A percentile compares a stretch with the other conserved stretches of the same genome.
Conservation (phyloP, 495 filamentous ascomycete genomes). For the Hypoxylon intermedium region DNA sequence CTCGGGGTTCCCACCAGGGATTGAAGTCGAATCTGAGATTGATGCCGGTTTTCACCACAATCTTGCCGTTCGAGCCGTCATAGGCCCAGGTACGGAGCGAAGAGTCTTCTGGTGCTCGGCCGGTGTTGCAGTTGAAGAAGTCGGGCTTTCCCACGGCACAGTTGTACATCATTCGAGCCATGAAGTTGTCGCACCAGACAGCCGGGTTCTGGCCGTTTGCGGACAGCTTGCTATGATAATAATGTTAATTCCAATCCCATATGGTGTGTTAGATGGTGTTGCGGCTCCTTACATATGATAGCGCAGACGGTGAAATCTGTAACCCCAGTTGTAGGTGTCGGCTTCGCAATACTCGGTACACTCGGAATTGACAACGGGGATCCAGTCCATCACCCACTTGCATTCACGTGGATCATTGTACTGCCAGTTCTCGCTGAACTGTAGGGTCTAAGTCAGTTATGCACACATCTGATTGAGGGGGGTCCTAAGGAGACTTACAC, state of each 20-base stretch:
- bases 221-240: constrained; percentile 24
- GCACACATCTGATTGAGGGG: too few species aligned
- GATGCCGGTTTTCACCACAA: constrained; percentile 11
- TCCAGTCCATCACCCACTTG: constrained; percentile 3
- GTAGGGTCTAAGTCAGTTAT: neutral
- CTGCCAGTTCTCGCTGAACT: constrained; percentile 18
- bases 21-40: constrained; percentile 35
- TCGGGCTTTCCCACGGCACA: constrained; percentile 19
- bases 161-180: constrained; percentile 25
- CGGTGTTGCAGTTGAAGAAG: constrained; percentile 30
- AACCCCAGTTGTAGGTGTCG: constrained; percentile 15
- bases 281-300: constrained; percentile 32
- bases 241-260: too few species aligned
- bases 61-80: constrained; percentile 2
- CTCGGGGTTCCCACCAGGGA: constrained; percentile 12
- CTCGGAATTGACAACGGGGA: constrained; percentile 16
- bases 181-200: constrained; percentile 27
- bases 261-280: too few species aligned
- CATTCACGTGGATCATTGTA: constrained; percentile 5
- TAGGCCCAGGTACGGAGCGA: constrained; percentile 15
- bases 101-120: constrained; percentile 8
- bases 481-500: neutral
- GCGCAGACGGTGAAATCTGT: constrained; percentile 16
- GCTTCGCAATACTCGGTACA: constrained; percentile 33
- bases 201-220: constrained; percentile 16